Evolutionary conservation across 1,284 basidiomycete genomes (phyloP), one percentile per base, ranked within the genome.

Genomic region (Apiotrichum porosum): DNA sequence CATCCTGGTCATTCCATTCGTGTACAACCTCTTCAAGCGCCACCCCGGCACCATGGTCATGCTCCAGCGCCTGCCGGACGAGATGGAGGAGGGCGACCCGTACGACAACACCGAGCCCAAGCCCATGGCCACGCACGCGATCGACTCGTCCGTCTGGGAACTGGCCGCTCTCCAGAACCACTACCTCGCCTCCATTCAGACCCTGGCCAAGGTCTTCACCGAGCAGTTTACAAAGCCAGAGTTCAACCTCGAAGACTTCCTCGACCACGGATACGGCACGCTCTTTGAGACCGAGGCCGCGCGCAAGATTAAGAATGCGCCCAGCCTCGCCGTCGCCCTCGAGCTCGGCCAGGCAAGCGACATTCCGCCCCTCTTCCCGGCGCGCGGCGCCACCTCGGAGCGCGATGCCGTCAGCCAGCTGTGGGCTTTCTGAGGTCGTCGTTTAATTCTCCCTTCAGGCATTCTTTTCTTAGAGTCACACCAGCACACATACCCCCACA

Each of bases 181-280:
- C 71, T 97, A 97, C 66, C 83, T 94, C 48, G 76, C 86, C 2
- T 81, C 83, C 1, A 85, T 95, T 9, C 83, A 87, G 9, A 90
- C 89, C 0, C 73, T 98, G 44, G 84, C 83, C 15, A 84, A 86
- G 60, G 84, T 98, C 45, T 87, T 97, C 55, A 80, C 81, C 12
- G 92, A 95, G 66, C 86, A 88, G 2, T 97, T 98, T 72, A 97
- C 90, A 9, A 93, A 93, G 65, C 88, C 86, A 12, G 79, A 80
- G 23, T 97, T 93, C 72, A 78, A 81, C 23, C 82, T 97, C 79
- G 95, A 98, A 61, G 95, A 98, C 69, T 98, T 98, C 69, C 72
- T 97, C 63, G 95, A 98, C 73, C 91, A 97, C 69, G 90, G 89
- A 0, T 98, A 97, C 65, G 80, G 78, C 14, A 97, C 90, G 87